A percentile compares a stretch with the other conserved stretches of the same genome.
Evolutionary conservation across 441 rosid species (phyloP).

Genomic region (Manihot esculenta): DNA sequence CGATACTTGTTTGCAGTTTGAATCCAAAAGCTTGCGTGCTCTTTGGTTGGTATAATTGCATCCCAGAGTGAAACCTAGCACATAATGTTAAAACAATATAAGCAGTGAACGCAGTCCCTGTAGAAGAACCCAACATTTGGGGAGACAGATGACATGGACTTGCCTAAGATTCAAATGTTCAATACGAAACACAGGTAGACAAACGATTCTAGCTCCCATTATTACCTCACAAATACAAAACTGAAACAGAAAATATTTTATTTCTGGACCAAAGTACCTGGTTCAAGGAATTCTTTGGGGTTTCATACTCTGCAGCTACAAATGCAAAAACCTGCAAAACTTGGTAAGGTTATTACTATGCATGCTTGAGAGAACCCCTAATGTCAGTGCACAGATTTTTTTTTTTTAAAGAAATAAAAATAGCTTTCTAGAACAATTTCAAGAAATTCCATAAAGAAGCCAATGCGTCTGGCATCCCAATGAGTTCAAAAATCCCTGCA

Average conservation of each 20-base stretch:
- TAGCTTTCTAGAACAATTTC: not conserved
- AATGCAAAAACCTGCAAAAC: slow-evolving; percentile 68
- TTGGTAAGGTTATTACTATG: not conserved
- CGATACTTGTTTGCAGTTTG: slow-evolving; percentile 79
- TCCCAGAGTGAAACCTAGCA: slow-evolving; percentile 92
- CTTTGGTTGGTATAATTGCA: slow-evolving; percentile 76
- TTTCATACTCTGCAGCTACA: slow-evolving; percentile 85
- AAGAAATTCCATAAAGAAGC: not conserved
- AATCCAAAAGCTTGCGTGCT: slow-evolving; percentile 67
- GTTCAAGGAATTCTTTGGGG: slow-evolving; percentile 71
- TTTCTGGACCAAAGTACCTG: slow-evolving; percentile 48
- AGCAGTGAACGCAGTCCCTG: not conserved
- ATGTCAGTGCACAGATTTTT: not conserved
- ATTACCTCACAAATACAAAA: not conserved
- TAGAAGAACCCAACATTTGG: not conserved
- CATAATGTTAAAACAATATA: slow-evolving; percentile 3
- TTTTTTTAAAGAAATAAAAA: too few species aligned
- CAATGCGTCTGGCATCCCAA: not conserved
- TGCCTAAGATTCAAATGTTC: not conserved
- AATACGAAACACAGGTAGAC: not conserved
- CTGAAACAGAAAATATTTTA: not conserved
- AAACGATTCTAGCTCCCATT: not conserved
- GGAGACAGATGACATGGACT: not conserved
- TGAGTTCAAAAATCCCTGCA: not conserved
- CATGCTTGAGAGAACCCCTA: not conserved